Evolutionary conservation across 495 filamentous ascomycete species (phyloP).

Genomic region (Aspergillus sclerotioniger): DNA sequence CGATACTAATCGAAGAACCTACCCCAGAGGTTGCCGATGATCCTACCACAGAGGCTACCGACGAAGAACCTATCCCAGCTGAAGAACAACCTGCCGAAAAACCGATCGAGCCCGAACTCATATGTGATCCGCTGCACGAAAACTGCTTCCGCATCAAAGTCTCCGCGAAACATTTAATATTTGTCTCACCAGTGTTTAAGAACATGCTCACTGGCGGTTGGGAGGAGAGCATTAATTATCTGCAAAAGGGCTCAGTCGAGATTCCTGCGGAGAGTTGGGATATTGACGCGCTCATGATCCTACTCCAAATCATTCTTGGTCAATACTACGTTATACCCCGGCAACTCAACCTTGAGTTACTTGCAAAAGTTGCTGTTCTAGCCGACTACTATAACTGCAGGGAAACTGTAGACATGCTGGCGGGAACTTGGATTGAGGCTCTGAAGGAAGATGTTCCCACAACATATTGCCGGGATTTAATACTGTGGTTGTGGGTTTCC

Average conservation of each 20-base stretch:
- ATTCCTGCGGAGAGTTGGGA: conserved; percentile 40
- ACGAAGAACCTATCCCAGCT: too few relatives aligned
- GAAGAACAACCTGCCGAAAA: too few relatives aligned
- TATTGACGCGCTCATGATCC: conserved; percentile 43
- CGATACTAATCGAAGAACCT: too few relatives aligned
- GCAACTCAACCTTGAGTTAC: conserved; percentile 41
- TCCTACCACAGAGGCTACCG: too few relatives aligned
- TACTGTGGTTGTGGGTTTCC: conserved; percentile 40
- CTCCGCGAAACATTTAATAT: conserved; percentile 52
- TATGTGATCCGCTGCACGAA: too few relatives aligned
- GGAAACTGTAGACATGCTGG: conserved; percentile 40
- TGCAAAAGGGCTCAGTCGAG: conserved; percentile 45
- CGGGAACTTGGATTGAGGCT: conserved; percentile 42
- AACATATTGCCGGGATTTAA: conserved; percentile 25
- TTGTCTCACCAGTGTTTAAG: conserved; percentile 51
- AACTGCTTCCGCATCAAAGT: conserved; percentile 34
- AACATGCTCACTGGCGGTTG: conserved; percentile 30
- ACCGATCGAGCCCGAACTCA: too few relatives aligned
- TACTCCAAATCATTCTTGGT: conserved; percentile 53
- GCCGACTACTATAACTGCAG: conserved; percentile 53
- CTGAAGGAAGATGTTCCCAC: conserved; percentile 20
- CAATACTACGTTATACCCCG: conserved; percentile 40
- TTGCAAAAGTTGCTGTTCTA: conserved; percentile 52
- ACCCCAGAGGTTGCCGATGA: too few relatives aligned
- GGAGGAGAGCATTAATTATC: too few relatives aligned